These are phyloP conservation scores for Geosmithia putterillii DNA, from an alignment of 2,329 filamentous ascomycete genomes.

Conservation along the genomic window DNA sequence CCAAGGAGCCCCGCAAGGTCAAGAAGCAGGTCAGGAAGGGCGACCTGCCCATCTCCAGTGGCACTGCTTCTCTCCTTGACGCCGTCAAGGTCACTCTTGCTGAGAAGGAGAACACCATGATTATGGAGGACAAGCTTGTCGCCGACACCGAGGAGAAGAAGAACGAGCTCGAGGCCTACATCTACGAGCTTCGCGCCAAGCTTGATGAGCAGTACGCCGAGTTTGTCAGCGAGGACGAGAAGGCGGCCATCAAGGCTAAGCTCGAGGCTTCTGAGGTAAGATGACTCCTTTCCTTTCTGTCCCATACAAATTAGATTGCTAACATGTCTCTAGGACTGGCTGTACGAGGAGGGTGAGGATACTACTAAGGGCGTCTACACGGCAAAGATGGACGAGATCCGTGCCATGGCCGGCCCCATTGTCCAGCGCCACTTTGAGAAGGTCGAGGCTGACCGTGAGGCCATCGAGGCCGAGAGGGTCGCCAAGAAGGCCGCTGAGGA, in stretches of 20 bases:
- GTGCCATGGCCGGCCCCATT: slow-evolving; percentile 79
- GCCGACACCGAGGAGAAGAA: slow-evolving; percentile 98
- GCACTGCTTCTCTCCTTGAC: slow-evolving; percentile 68
- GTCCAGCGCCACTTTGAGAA: slow-evolving; percentile 94
- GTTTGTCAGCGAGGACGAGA: slow-evolving; percentile 85
- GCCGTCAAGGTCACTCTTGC: slow-evolving; percentile 50
- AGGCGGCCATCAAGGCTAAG: slow-evolving; percentile 72
- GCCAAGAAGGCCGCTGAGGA: slow-evolving; percentile 56
- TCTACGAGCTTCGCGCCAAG: slow-evolving; percentile 95
- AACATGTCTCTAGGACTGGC: slow-evolving; percentile 61
- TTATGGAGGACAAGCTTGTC: slow-evolving; percentile 97
- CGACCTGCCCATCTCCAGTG: slow-evolving; percentile 76
- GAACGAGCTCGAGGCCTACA: slow-evolving; percentile 97
- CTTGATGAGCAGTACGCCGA: slow-evolving; percentile 84
- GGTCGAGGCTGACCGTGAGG: slow-evolving; percentile 73
- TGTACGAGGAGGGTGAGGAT: slow-evolving; percentile 95
- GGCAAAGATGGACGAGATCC: slow-evolving; percentile 92
- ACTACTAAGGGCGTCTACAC: slow-evolving; percentile 87
- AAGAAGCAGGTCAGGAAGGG: slow-evolving; percentile 99
- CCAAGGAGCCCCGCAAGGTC: slow-evolving; percentile 78
- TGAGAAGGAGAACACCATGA: slow-evolving; percentile 84
- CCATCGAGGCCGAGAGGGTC: slow-evolving; percentile 64
- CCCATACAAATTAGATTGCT: background rate
- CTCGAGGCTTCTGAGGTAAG: slow-evolving; percentile 78
- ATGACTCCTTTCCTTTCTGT: slow-evolving; percentile 3